Evolutionary conservation across 1,284 basidiomycete genomes (phyloP), one percentile per base, ranked within the genome.

Genomic region (Leccinum proliferum): DNA sequence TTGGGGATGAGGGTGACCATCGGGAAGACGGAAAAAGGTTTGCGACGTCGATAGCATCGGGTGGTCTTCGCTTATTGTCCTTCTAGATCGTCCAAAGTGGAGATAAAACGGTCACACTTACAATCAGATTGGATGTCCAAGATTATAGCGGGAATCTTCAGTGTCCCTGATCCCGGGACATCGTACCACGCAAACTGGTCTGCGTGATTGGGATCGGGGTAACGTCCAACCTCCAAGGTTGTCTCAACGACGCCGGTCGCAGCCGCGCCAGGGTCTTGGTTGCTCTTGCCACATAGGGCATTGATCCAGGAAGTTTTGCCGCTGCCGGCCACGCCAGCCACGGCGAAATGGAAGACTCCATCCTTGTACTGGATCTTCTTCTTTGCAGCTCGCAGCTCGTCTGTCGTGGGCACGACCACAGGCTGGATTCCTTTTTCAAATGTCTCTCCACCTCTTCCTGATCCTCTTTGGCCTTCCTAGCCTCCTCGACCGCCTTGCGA

Each of bases 251-350:
- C 57, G 14, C 76, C 75, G 0, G 72, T 71, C 0, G 67, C 64
- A 50, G 77, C 75, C 6, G 76, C 75, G 4, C 60, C 61, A 3
- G 61, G 48, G 55, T 73, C 67, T 43, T 65, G 65, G 63, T 71
- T 73, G 43, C 57, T 21, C 63, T 70, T 63, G 14, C 76, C 69
- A 11, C 77, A 72, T 56, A 78, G 61, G 4, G 71, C 68, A 10
- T 77, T 77, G 63, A 78, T 69, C 57, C 76, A 58, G 15, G 75
- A 73, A 1, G 77, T 77, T 63, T 77, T 77, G 1, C 77, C 77
- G 10, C 73, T 74, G 9, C 76, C 76, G 15, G 75, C 67, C 15
- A 71, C 50, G 1, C 76, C 76, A 39, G 74, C 72, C 18, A 77
- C 59, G 5, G 73, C 76, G 34, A 75, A 66, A 59, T 77, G 72